Evolutionary conservation across 2,329 filamentous ascomycete species (phyloP).

Genomic region (Fusarium sp.): DNA sequence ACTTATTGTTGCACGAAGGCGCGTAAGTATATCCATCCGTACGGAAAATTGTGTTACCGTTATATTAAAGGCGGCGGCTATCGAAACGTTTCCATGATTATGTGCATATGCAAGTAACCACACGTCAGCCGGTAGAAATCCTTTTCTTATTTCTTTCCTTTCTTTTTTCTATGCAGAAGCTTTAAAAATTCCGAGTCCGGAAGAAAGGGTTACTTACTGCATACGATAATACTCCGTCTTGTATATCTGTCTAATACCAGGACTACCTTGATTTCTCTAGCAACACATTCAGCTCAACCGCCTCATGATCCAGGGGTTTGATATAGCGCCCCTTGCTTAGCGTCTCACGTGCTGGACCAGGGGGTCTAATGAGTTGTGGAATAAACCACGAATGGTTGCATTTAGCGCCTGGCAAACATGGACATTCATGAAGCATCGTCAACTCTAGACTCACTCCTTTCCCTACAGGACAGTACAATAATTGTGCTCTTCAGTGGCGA

Average conservation of each 20-base stretch:
- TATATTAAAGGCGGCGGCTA: slow-evolving; percentile 29
- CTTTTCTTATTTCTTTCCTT: neutral
- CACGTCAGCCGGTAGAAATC: neutral
- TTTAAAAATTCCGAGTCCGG: neutral
- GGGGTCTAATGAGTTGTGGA: slow-evolving; percentile 7
- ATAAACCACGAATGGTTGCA: neutral
- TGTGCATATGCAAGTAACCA: slow-evolving; percentile 29
- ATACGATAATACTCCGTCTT: neutral
- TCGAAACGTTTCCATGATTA: slow-evolving; percentile 24
- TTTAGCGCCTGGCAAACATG: slow-evolving; percentile 6
- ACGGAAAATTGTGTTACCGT: slow-evolving; percentile 14
- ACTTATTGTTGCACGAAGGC: slow-evolving; percentile 6
- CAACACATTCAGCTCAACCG: slow-evolving; percentile 18
- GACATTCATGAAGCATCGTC: slow-evolving; percentile 6
- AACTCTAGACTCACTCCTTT: slow-evolving; percentile 6
- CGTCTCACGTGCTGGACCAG: slow-evolving; percentile 21
- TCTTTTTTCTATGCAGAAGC: neutral
- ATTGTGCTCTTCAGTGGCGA: neutral
- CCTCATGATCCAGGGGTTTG: slow-evolving; percentile 13
- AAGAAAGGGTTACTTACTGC: neutral
- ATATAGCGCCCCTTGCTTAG: slow-evolving; percentile 14
- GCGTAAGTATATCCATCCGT: neutral
- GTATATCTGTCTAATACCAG: neutral
- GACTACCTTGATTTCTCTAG: slow-evolving; percentile 10
- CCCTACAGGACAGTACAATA: neutral